phyloP scores from a whole-genome alignment of 1,284 basidiomycete species.

The Cystobasidium sp. region DNA sequence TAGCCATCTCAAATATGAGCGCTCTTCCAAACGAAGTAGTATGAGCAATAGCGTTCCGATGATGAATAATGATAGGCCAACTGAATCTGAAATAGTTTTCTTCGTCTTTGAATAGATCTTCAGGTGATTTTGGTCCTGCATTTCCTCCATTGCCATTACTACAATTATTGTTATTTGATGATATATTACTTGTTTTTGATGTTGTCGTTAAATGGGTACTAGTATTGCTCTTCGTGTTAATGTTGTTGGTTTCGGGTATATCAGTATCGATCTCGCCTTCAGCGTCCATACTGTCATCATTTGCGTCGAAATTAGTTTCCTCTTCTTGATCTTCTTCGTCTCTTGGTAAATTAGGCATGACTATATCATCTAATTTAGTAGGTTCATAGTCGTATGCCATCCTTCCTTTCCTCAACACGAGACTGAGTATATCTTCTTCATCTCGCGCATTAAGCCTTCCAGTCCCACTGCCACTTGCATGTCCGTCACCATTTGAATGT shows the following conservation, averaged over 20 bases:
- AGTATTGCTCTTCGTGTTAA: neutral
- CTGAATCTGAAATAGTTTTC: slow-evolving; percentile 41
- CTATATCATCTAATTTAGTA: slow-evolving; percentile 41
- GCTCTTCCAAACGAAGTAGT: slow-evolving; percentile 38
- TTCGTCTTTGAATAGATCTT: slow-evolving; percentile 44
- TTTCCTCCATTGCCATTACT: neutral
- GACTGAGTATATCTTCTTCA: slow-evolving; percentile 31
- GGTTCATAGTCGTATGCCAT: slow-evolving; percentile 38
- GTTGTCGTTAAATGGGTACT: neutral
- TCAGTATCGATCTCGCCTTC: slow-evolving; percentile 5
- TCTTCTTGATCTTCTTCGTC: neutral
- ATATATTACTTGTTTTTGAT: neutral
- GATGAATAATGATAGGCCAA: slow-evolving; percentile 42
- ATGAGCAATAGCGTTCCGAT: slow-evolving; percentile 38
- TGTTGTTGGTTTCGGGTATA: neutral
- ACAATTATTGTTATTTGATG: neutral
- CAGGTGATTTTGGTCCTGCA: slow-evolving; percentile 21
- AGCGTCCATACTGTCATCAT: slow-evolving; percentile 9
- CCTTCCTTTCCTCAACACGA: slow-evolving; percentile 28
- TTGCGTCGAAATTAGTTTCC: neutral
- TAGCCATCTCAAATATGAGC: slow-evolving; percentile 25
- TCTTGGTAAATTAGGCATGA: slow-evolving; percentile 34
- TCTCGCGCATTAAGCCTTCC: neutral
- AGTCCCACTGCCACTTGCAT: neutral
- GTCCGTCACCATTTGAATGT: neutral